Conservation (phyloP, 306 rosid genomes). For the Casuarina equisetifolia region DNA sequence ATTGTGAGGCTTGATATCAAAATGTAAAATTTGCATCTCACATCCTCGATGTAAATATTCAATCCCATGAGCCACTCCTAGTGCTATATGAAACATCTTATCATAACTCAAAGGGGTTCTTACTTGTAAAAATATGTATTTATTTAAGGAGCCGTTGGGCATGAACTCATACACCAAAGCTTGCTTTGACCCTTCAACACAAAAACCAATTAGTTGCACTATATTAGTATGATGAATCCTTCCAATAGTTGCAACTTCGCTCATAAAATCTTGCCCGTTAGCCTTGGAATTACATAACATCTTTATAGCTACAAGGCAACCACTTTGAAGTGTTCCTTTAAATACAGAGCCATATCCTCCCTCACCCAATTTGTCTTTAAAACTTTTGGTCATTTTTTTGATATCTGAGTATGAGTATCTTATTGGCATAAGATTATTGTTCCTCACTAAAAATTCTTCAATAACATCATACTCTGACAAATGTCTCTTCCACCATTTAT, state of each 20-base stretch:
- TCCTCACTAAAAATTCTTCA: neutral
- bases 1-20: neutral
- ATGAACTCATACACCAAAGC: conserved; percentile 26
- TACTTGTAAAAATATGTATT: conserved; percentile 21
- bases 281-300: conserved; percentile 6
- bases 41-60: conserved; percentile 6
- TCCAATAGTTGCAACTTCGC: conserved; percentile 16
- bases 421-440: conserved; percentile 1
- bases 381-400: conserved; percentile 15
- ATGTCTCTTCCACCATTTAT: conserved; percentile 8
- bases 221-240: conserved; percentile 26
- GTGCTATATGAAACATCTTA: neutral
- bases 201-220: conserved; percentile 26
- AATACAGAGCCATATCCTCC: conserved; percentile 28
- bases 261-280: conserved; percentile 31
- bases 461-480: neutral
- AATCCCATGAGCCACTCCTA: conserved; percentile 2
- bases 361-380: conserved; percentile 21
- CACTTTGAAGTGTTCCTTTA: conserved; percentile 24
- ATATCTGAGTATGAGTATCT: conserved; percentile 26
- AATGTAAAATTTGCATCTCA: conserved; percentile 2
- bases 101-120: neutral
- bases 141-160: conserved; percentile 31
- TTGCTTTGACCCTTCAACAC: conserved; percentile 20
- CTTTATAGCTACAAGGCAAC: conserved; percentile 17